These are phyloP conservation scores for Pseudogymnoascus sp. DNA, from an alignment of 2,329 filamentous ascomycete species.

Conservation along the genomic window DNA sequence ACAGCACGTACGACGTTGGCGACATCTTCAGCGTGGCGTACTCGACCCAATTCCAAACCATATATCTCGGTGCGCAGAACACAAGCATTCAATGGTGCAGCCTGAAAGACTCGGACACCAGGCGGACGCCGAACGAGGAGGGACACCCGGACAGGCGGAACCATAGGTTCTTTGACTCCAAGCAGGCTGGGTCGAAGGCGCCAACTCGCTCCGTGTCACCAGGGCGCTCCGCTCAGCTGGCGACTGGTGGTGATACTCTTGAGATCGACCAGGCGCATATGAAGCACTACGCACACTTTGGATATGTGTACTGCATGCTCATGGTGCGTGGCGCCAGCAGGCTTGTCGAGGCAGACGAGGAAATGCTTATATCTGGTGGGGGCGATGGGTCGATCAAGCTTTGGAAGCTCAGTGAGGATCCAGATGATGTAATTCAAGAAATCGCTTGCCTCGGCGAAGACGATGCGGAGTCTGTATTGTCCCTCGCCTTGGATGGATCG, in stretches of 20 bases:
- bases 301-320: slow-evolving; percentile 95
- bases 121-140: slow-evolving; percentile 54
- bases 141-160: slow-evolving; percentile 69
- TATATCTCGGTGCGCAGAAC: slow-evolving; percentile 91
- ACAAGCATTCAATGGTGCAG: slow-evolving; percentile 91
- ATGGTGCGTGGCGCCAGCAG: slow-evolving; percentile 63
- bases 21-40: slow-evolving; percentile 96
- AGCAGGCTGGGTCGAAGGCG: slow-evolving; percentile 57
- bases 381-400: slow-evolving; percentile 92
- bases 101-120: slow-evolving; percentile 55
- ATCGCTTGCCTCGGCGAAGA: slow-evolving; percentile 59
- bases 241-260: slow-evolving; percentile 56
- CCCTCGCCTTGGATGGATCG: slow-evolving; percentile 77
- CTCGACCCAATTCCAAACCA: slow-evolving; percentile 67
- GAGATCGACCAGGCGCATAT: slow-evolving; percentile 79
- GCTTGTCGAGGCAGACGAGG: slow-evolving; percentile 63
- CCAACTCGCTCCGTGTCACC: slow-evolving; percentile 35
- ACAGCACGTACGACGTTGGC: slow-evolving; percentile 88
- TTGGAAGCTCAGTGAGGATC: slow-evolving; percentile 62
- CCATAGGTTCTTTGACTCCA: slow-evolving; percentile 91
- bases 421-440: slow-evolving; percentile 57
- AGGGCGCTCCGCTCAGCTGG: slow-evolving; percentile 37
- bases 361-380: slow-evolving; percentile 82
- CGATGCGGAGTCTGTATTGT: slow-evolving; percentile 61
- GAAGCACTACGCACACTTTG: slow-evolving; percentile 84